Evolutionary conservation across 805 yeast genomes (phyloP), one percentile per base, ranked within the genome.

Genomic region (Saccharomycopsis capsularis): DNA sequence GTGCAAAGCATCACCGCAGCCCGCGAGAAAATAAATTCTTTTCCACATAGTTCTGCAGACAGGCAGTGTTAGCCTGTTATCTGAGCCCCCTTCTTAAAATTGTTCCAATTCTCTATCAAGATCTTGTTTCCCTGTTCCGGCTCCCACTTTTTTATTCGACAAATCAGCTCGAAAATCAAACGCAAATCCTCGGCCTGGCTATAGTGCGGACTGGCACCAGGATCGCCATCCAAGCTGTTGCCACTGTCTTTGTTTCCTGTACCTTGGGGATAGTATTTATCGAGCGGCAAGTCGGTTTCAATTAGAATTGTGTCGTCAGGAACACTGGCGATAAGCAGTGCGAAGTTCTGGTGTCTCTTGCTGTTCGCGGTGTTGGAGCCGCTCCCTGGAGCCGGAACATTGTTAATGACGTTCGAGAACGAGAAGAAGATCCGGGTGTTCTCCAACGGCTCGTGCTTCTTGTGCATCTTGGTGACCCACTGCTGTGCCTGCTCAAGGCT

Each of bases 401-500:
- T 32, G 30, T 77, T 75, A 42, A 81, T 71, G 54, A 71, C 67
- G 38, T 69, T 59, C 7, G 84, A 76, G n/a, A 78, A 66, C 15
- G 85, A 79, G 46, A 81, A 76, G 53, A 55, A 74, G 2, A 79
- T 63, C 11, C 52, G 50, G 5, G 60, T 53, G 6, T 59, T 55
- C 4, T 29, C 19, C 5, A 54, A 13, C n/a, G 40, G 23, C 27
- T 22, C 5, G 39, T 42, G 27, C 36, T 30, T 34, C 42, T 32
- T 38, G n/a, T n/a, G n/a, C 61, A 66, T 36, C 52, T 54, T 55
- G 52, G 65, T 65, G 42, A 75, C 59, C 71, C 82, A 76, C 39
- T 68, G 46, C 47, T 67, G 60, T 15, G 82, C 75, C 51, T 81
- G 87, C 39, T 88, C 96, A 0, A 70, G 54, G 1, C 95, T 82